phyloP scores from a whole-genome alignment of 768 basidiomycete genomes.

The Lactifluus subvellereus region DNA sequence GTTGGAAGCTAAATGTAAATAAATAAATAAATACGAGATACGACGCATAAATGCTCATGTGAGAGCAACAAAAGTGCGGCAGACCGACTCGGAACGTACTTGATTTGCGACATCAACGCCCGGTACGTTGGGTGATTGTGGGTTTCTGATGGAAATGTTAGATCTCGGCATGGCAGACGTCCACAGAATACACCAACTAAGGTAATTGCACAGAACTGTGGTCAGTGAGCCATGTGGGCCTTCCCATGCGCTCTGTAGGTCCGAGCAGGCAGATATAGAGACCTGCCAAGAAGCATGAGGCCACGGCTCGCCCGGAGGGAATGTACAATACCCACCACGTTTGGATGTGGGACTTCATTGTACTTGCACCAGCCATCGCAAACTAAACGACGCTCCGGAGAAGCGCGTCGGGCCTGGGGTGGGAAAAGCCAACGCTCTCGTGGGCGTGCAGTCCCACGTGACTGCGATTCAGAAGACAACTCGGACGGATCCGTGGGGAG shows the following conservation, averaged over 20 bases:
- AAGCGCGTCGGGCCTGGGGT: slow-evolving; percentile 15
- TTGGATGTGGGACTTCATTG: slow-evolving; percentile 3
- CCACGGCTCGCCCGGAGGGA: not conserved
- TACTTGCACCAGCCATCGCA: slow-evolving; percentile 25
- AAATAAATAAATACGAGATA: not conserved
- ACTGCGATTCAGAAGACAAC: not conserved
- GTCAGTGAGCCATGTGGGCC: slow-evolving; percentile 26
- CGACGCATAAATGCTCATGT: not conserved
- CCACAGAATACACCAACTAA: slow-evolving; percentile 5
- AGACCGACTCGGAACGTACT: slow-evolving; percentile 18
- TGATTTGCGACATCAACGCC: slow-evolving; percentile 17
- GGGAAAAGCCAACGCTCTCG: slow-evolving; percentile 2
- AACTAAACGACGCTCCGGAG: slow-evolving; percentile 18
- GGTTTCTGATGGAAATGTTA: slow-evolving; percentile 8
- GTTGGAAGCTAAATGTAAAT: not conserved
- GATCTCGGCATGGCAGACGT: not conserved
- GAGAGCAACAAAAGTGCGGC: not conserved
- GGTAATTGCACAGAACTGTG: slow-evolving; percentile 19
- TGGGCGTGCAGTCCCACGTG: not conserved
- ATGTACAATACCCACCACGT: slow-evolving; percentile 5
- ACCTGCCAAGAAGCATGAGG: slow-evolving; percentile 6
- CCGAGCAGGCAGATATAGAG: slow-evolving; percentile 26
- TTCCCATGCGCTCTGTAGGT: slow-evolving; percentile 26
- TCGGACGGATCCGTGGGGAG: not conserved
- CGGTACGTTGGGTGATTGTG: slow-evolving; percentile 4